Base-by-base conservation (phyloP, 306 rosid genomes). In the Chamaecrista fasciculata region DNA sequence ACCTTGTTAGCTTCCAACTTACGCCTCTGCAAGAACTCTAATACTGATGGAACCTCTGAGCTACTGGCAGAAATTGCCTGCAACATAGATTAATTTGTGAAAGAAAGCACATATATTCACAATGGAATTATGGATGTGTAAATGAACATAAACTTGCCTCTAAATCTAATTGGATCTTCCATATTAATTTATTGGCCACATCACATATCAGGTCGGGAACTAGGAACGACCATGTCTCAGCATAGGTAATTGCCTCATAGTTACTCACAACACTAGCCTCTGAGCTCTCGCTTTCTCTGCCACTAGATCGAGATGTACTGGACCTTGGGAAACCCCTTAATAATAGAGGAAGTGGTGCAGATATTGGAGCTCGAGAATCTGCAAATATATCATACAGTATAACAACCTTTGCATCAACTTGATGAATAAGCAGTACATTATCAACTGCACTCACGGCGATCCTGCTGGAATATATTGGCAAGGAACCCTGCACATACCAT, bases 21-120 rank as follows among this genome's bases (percentile, higher is more conserved):
- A 31, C 99, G 95, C 79, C 97, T 84, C 86, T 94, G 96, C 86
- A 94, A 83, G 84, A 94, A 94, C 83, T 94, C 99, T 64, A 94
- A 79, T 65, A 91, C 81, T 61, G 95, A 88, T 33, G 99, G 86
- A 65, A 82, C 91, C 85, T 94, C 99, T 58, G 99, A 94, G 88
- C 91, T 94, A 80, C 97, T 91, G 53, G 97, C 87, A 74, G 99
- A 86, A 48, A 94, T 94, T 60, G 99, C 95, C 97, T 91, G 79
- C 72, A 82, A 69, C 48, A 51, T 74, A 43, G 49, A 72, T 49
- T 42, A 26, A 49, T 60, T 76, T 52, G 28, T 69, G 69, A 67
- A 66, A 68, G 23, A 68, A 65, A 34, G 60, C 65, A 65, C n/a
- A 42, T 33, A 19, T 23, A 61, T 34, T 59, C n/a, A n/a, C n/a